Evolutionary conservation across 148 eudicot species (phyloP), one percentile per base, ranked within the genome.

Genomic region (Chenopodium suecicum): DNA sequence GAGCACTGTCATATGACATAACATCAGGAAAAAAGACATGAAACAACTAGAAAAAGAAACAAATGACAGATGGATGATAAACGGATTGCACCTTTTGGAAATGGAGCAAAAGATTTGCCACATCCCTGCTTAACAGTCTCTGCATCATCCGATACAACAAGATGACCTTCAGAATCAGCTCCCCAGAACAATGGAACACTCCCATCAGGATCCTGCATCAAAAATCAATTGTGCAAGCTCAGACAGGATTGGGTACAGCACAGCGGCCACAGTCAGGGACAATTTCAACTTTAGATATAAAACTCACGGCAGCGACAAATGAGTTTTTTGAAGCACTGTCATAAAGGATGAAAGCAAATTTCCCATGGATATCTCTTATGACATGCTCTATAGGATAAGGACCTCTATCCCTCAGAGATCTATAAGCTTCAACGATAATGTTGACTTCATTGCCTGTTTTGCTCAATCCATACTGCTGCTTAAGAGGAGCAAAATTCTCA

Each of bases 101-200:
- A 96, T 7, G 99, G 93, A 9, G 98, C 98, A 79, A 90, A 94
- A 66, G 98, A 94, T 85, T 94, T 94, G 17, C 94, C 91, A 79
- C 98, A 94, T 65, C 94, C 94, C 83, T 92, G 87, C 92, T 92
- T 95, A 50, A 89, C 86, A 78, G 84, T 82, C 2, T 91, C 98
- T 41, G 70, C 84, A 82, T 91, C 94, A 86, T 88, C 91, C 17
- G 94, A 88, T 37, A 96, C 78, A 70, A 96, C 99, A 80, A 96
- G 91, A 66, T 91, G 85, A 52, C 90, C 97, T 78, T 96, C 97
- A 67, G 94, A 86, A 86, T 94, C 98, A 31, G 94, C 86, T 67
- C 99, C 99, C 99, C 99, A 96, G 88, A 87, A 96, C 84, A 94
- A 94, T 32, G 99, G 97, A 41, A 96, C 91, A 88, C 91, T 88